These are phyloP conservation scores for Apiospora rasikravindrae DNA, from an alignment of 2,329 filamentous ascomycete genomes.

Conservation along the genomic window DNA sequence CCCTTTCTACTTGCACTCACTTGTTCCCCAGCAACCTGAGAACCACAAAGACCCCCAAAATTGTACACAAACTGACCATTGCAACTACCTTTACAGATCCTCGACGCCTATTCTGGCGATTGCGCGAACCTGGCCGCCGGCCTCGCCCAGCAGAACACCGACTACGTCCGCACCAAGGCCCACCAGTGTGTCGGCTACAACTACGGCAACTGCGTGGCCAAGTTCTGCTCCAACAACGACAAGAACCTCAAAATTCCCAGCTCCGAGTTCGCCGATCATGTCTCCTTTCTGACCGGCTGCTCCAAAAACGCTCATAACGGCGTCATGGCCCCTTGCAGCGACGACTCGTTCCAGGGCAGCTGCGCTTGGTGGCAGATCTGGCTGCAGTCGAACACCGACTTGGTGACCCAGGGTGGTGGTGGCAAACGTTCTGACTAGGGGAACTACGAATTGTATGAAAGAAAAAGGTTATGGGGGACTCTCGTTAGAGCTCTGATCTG, in stretches of 20 bases:
- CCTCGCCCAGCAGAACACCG: not conserved
- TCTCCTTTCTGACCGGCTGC: not conserved
- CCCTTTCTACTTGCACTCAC: not conserved
- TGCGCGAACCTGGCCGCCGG: not conserved
- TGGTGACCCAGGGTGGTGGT: not conserved
- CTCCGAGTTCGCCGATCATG: not conserved
- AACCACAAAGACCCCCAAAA: not conserved
- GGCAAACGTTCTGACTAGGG: not conserved
- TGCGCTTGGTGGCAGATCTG: conserved; percentile 18
- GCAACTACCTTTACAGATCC: not conserved
- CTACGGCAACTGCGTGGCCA: not conserved
- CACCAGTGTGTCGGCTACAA: not conserved
- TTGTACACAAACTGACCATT: not conserved
- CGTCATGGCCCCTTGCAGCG: conserved; percentile 2
- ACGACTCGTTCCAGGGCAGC: not conserved
- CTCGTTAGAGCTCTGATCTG: not conserved
- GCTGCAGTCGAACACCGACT: not conserved
- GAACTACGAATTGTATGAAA: too few relatives aligned
- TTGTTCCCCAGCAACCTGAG: not conserved
- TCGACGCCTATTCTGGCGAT: not conserved
- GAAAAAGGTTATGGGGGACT: too few relatives aligned
- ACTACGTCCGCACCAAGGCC: not conserved
- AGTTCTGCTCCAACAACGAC: not conserved
- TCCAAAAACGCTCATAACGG: not conserved
- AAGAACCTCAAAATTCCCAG: too few relatives aligned